Percentiles rank a stretch among this genome's conserved stretches.
Conservation (phyloP, 2,329 filamentous ascomycete genomes). For the Trichoderma atroviride region DNA sequence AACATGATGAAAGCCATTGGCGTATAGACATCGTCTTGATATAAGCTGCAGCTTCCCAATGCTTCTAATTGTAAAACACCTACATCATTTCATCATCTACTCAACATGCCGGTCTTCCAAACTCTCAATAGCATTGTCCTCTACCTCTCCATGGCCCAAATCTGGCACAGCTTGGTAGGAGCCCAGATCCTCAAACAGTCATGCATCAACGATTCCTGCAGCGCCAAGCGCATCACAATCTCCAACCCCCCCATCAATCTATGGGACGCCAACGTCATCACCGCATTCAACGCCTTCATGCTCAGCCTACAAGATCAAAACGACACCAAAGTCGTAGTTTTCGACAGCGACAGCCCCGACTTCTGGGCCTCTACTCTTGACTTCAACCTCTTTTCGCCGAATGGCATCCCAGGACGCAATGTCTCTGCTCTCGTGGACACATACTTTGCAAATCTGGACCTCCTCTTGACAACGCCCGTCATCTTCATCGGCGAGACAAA, state of each 20-base stretch:
- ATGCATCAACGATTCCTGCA: not conserved
- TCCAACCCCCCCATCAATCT: conserved; percentile 9
- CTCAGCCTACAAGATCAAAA: not conserved
- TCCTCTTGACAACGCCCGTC: conserved; percentile 6
- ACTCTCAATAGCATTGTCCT: not conserved
- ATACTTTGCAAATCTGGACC: conserved; percentile 9
- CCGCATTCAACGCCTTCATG: not conserved
- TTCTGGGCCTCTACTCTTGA: not conserved
- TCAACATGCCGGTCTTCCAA: not conserved
- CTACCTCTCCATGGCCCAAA: not conserved
- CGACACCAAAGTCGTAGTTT: conserved; percentile 4
- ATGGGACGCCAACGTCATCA: conserved; percentile 6
- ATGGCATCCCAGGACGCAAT: not conserved
- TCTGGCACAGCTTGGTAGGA: not conserved
- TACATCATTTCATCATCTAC: not conserved
- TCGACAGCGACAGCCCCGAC: not conserved
- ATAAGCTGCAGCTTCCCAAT: not conserved
- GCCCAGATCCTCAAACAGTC: conserved; percentile 7
- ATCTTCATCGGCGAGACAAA: conserved; percentile 15
- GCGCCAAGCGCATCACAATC: conserved; percentile 5
- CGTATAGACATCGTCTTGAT: not conserved
- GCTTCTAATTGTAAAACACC: not conserved
- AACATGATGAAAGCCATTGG: not conserved
- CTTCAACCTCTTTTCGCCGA: not conserved
- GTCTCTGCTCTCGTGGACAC: not conserved